Base-by-base conservation (phyloP, 2,329 filamentous ascomycete genomes). In the Colletotrichum tofieldiae region DNA sequence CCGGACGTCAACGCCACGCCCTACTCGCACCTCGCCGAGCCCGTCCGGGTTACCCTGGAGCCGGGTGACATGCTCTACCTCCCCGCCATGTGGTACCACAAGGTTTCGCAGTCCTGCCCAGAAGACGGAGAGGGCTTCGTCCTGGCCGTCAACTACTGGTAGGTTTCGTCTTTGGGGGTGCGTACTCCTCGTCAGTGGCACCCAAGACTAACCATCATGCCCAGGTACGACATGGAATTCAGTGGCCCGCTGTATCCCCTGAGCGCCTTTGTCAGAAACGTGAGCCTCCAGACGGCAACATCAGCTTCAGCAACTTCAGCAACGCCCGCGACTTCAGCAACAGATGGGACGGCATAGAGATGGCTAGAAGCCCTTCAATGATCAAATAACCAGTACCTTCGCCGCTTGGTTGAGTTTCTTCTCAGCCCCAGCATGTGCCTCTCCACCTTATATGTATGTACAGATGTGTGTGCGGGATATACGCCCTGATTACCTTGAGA, bases 131-230 rank as follows among this genome's bases (percentile, higher is more conserved):
- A 95, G 74, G 92, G 91, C 0, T 90, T 95, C 41, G 94, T 93
- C 52, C 90, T 93, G 67, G 93, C 94, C 1, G 91, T 95, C 47
- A 96, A 96, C 77, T 96, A 96, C 80, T 96, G 94, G 92, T 92
- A 81, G 78, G 84, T 77, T 65, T 43, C 18, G 3, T 18, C 8
- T 16, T 2, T 18, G 11, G 26, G n/a, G 29, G 32, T 12, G 56
- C n/a, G 35, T 7, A 41, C 56, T 59, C 9, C 16, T 18, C 41
- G 6, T 47, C 11, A 26, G 5, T 29, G 32, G 12, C 59, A 47
- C 16, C 9, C 8, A 16, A 32, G 23, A 3, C 47, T 63, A 45
- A 63, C 8, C 16, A 20, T 8, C 65, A 58, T n/a, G 47, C 51
- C 47, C 73, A 93, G 91, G 92, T 95, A 95, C 75, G 93, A 96